Percentiles rank a stretch among this genome's conserved stretches.
Conservation (phyloP, 768 basidiomycete species). For the Mycena metata region DNA sequence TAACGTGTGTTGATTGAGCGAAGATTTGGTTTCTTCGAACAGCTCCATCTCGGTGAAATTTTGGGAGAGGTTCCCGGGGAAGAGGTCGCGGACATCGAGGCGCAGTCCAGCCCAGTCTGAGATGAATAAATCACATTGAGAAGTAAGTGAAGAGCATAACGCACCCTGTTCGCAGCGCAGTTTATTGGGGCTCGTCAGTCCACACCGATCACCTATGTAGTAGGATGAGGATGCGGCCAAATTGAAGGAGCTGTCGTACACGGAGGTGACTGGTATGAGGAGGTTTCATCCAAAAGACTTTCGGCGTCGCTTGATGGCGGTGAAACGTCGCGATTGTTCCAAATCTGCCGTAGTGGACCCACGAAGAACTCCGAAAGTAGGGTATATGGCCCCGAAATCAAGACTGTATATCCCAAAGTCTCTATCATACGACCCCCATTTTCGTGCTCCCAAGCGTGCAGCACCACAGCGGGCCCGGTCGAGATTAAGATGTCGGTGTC, state of each 20-base stretch:
- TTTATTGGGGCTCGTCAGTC: not conserved
- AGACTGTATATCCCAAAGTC: not conserved
- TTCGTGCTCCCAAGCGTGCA: not conserved
- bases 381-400: not conserved
- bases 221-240: not conserved
- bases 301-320: not conserved
- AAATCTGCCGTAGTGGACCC: conserved; percentile 1
- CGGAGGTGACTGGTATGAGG: not conserved
- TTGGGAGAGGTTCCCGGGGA: not conserved
- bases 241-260: not conserved
- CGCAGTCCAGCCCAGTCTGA: conserved; percentile 8
- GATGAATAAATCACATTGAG: not conserved
- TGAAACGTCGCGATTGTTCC: not conserved
- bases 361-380: conserved; percentile 4
- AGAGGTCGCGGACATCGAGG: conserved; percentile 10
- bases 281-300: not conserved
- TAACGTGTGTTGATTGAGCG: not conserved
- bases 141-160: not conserved
- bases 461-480: conserved; percentile 5
- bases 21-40: not conserved
- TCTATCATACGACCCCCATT: not conserved
- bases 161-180: conserved; percentile 8
- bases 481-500: not conserved
- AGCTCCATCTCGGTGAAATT: conserved; percentile 18
- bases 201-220: conserved; percentile 12